Evolutionary conservation across 371 early-diverging fungal species (phyloP).

Genomic region (Mucor lusitanicus): DNA sequence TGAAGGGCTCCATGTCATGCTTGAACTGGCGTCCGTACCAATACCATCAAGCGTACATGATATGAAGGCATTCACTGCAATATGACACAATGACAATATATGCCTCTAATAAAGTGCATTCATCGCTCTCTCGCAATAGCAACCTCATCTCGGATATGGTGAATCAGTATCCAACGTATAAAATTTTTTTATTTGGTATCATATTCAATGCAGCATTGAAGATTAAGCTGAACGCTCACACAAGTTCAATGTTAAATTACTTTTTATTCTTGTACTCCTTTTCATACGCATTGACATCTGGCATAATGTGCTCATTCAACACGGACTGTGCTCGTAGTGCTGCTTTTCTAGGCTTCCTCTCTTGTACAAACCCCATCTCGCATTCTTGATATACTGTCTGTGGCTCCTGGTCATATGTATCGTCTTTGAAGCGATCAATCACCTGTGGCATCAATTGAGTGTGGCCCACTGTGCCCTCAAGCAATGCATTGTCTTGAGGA

Average conservation of each 20-base stretch:
- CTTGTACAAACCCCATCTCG: background rate
- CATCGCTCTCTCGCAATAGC: too few relatives aligned
- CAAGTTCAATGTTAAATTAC: background rate
- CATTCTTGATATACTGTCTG: slow-evolving; percentile 14
- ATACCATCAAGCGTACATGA: too few relatives aligned
- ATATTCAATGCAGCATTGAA: too few relatives aligned
- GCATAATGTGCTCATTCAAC: slow-evolving; percentile 46
- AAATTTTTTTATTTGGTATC: too few relatives aligned
- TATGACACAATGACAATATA: too few relatives aligned
- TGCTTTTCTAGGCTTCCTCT: slow-evolving; percentile 48
- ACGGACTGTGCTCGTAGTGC: slow-evolving; percentile 46
- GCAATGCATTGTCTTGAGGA: slow-evolving; percentile 28
- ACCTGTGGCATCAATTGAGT: slow-evolving; percentile 19
- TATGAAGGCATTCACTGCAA: too few relatives aligned
- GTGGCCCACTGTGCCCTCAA: slow-evolving; percentile 33
- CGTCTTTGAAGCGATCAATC: slow-evolving; percentile 24
- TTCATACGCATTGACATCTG: slow-evolving; percentile 57
- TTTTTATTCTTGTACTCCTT: slow-evolving; percentile 26
- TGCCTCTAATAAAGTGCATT: too few relatives aligned
- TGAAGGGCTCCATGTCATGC: too few relatives aligned
- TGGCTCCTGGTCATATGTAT: background rate
- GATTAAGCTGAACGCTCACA: too few relatives aligned
- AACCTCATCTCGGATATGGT: too few relatives aligned
- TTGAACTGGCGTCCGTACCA: too few relatives aligned
- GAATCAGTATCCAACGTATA: too few relatives aligned